These are phyloP conservation scores for Botrytis pseudocinerea DNA, from an alignment of 2,329 filamentous ascomycete genomes.

Conservation along the genomic window DNA sequence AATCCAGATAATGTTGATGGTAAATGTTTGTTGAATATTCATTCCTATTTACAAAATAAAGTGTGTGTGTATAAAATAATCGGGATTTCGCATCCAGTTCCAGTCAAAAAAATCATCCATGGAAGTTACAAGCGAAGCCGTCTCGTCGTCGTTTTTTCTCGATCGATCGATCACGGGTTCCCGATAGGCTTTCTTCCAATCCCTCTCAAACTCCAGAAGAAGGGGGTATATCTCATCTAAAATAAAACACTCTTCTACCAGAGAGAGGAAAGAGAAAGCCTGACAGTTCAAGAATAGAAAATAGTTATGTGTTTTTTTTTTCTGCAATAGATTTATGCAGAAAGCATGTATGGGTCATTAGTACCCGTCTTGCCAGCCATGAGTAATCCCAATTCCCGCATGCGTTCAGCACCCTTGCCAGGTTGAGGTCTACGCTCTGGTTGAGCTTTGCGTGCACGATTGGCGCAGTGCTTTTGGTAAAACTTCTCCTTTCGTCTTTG, in stretches of 20 bases:
- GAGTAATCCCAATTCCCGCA: slow-evolving; percentile 87
- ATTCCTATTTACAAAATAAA: slow-evolving; percentile 17
- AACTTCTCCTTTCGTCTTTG: slow-evolving; percentile 92
- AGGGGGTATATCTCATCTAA: slow-evolving; percentile 13
- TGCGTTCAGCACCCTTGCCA: slow-evolving; percentile 87
- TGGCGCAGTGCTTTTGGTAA: slow-evolving; percentile 77
- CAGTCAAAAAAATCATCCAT: slow-evolving; percentile 1
- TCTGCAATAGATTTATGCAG: slow-evolving; percentile 51
- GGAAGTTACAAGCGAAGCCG: neutral
- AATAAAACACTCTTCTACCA: slow-evolving; percentile 19
- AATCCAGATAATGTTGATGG: neutral
- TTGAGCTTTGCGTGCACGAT: slow-evolving; percentile 69
- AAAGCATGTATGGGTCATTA: slow-evolving; percentile 70
- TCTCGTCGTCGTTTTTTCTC: slow-evolving; percentile 3
- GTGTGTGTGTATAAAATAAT: slow-evolving; percentile 17
- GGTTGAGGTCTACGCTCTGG: slow-evolving; percentile 65
- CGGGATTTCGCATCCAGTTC: slow-evolving; percentile 6
- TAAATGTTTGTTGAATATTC: slow-evolving; percentile 7
- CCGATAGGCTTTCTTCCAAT: slow-evolving; percentile 20
- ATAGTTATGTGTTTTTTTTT: neutral
- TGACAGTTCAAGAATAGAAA: slow-evolving; percentile 18
- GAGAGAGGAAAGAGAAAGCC: slow-evolving; percentile 20
- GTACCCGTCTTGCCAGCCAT: slow-evolving; percentile 76
- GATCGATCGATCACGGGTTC: slow-evolving; percentile 13
- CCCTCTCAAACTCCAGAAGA: slow-evolving; percentile 8